Base-by-base conservation (phyloP, 129 eudicot genomes). In the Pulicaria dysenterica region DNA sequence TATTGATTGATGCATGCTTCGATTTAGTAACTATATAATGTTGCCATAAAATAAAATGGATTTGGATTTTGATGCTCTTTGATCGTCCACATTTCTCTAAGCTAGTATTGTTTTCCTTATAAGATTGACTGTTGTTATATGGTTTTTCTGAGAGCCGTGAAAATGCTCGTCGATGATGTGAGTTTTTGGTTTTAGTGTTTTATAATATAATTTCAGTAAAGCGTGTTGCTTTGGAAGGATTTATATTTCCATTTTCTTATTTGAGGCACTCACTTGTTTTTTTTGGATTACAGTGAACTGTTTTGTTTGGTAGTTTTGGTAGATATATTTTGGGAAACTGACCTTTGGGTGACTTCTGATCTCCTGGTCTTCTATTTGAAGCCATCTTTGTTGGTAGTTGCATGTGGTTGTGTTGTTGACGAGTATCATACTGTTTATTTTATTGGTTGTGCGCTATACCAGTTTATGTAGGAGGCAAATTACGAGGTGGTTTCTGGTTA, bases 241-340 rank as follows among this genome's bases (percentile, higher is more conserved):
- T 44, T 41, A 51, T 49, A 74, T 63, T 64, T 6, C 8, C 24
- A 5, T 74, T 6, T 49, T 62, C 50, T 40, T 62, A 34, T 62
- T 16, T 36, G 37, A 15, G 17, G 15, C 15, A 24, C 78, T 62
- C 15, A 24, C 78, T 62, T 50, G 46, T 41, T 3, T n/a, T 43
- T 63, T 14, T 13, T 44, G 19, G 43, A 45, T 65, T 54, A 57
- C 36, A 51, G 43, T 34, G 5, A 65, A 64, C 37, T 41, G 44
- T 51, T 74, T 64, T 8, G 51, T 60, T 54, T 64, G 40, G 19
- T 74, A 5, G 56, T 5, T 62, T 17, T 73, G n/a, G 38, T 73
- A 73, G 49, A 13, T 62, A 51, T 42, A 10, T 39, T 53, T 14
- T 45, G 46, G 58, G 47, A 38, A 55, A 15, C 53, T 66, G 31